Percentiles rank a stretch among this genome's conserved stretches.
phyloP scores from a whole-genome alignment of 2,329 filamentous ascomycete species.

The Fusarium hainanense region DNA sequence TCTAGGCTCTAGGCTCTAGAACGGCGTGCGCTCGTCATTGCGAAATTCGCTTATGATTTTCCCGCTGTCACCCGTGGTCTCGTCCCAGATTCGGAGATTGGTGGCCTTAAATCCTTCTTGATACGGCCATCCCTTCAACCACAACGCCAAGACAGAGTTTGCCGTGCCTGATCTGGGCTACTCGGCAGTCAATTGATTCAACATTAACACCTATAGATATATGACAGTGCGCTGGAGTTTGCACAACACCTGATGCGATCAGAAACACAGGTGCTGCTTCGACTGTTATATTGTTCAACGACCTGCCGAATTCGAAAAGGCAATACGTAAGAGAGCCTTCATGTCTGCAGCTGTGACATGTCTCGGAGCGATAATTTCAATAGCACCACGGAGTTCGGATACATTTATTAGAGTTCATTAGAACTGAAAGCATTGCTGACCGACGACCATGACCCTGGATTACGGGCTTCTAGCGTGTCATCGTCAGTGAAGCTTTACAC shows the following conservation, averaged over 20 bases:
- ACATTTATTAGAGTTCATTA: neutral
- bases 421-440: slow-evolving; percentile 24
- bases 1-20: slow-evolving; percentile 3
- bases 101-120: slow-evolving; percentile 13
- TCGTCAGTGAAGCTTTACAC: neutral
- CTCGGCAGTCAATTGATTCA: slow-evolving; percentile 11
- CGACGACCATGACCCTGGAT: slow-evolving; percentile 29
- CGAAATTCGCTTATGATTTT: slow-evolving; percentile 34
- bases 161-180: slow-evolving; percentile 10
- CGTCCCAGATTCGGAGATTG: slow-evolving; percentile 13
- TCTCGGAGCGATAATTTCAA: slow-evolving; percentile 8
- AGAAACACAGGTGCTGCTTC: slow-evolving; percentile 7
- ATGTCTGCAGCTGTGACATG: slow-evolving; percentile 14
- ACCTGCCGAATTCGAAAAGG: slow-evolving; percentile 24
- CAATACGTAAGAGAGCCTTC: slow-evolving; percentile 10
- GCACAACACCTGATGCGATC: neutral
- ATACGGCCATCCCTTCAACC: slow-evolving; percentile 19
- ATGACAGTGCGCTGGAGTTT: neutral
- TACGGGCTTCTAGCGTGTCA: slow-evolving; percentile 24
- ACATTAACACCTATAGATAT: neutral
- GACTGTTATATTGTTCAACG: slow-evolving; percentile 1
- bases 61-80: slow-evolving; percentile 20
- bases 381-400: neutral
- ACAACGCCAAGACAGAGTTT: slow-evolving; percentile 9
- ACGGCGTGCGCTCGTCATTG: slow-evolving; percentile 24